phyloP scores from a whole-genome alignment of 2,329 filamentous ascomycete genomes.

The Penicillium sp. region DNA sequence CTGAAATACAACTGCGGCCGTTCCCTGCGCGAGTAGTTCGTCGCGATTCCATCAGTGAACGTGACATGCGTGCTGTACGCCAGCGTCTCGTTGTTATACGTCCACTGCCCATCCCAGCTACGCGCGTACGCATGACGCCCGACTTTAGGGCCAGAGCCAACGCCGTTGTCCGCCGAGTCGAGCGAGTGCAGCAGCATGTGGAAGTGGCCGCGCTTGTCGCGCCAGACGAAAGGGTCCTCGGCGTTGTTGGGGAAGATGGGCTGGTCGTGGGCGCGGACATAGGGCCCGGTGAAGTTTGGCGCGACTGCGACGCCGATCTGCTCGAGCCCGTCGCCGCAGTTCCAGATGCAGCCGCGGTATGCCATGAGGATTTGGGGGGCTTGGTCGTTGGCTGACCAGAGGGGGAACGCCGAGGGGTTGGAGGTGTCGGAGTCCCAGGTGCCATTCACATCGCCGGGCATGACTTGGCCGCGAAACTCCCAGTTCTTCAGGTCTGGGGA shows the following conservation, averaged over 20 bases:
- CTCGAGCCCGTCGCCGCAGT: slow-evolving; percentile 13
- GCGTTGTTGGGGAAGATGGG: slow-evolving; percentile 21
- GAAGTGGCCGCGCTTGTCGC: slow-evolving; percentile 33
- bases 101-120: slow-evolving; percentile 27
- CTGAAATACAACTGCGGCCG: slow-evolving; percentile 50
- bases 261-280: slow-evolving; percentile 16
- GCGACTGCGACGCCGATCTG: slow-evolving; percentile 17
- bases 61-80: slow-evolving; percentile 24
- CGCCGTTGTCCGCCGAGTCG: slow-evolving; percentile 23
- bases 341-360: slow-evolving; percentile 16
- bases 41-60: slow-evolving; percentile 40
- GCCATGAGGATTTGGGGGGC: slow-evolving; percentile 11
- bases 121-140: slow-evolving; percentile 31
- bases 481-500: slow-evolving; percentile 14
- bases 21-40: slow-evolving; percentile 44
- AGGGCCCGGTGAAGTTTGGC: slow-evolving; percentile 12
- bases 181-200: slow-evolving; percentile 34
- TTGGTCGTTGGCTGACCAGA: background rate
- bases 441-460: slow-evolving; percentile 5
- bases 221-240: slow-evolving; percentile 36
- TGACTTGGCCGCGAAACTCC: slow-evolving; percentile 10
- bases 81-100: slow-evolving; percentile 27
- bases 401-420: slow-evolving; percentile 14
- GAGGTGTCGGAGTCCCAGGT: slow-evolving; percentile 16
- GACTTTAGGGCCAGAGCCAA: slow-evolving; percentile 27